Evolutionary conservation across 257 asterid species (phyloP), one percentile per base, ranked within the genome.

Genomic region (Przewalskia tangutica): DNA sequence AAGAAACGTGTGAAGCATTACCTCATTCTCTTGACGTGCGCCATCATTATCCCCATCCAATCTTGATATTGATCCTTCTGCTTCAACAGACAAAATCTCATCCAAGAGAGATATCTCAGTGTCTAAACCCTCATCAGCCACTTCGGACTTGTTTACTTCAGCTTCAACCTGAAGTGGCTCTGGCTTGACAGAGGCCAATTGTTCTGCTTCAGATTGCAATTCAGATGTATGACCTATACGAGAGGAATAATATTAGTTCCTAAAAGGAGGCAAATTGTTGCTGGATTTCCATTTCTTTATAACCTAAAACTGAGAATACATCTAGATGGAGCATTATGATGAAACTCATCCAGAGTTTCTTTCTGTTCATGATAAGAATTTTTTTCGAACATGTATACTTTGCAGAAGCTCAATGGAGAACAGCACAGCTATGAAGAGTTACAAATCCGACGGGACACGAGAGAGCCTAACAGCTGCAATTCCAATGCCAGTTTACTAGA

Each of bases 51-150:
- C 91, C 80, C 86, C 89, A 55, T 89, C 88, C 63, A 77, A 62
- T 83, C 78, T 88, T 68, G 75, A 65, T 53, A 86, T 79, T 80
- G 87, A 56, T 77, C 81, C 84, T 60, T 82, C 87, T 81, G 93
- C 90, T 85, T 87, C 92, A 82, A 68, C 90, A 48, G 97, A 87
- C 88, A 96, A 85, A 86, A 96, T 88, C 86, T 92, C 95, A 84
- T 96, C 99, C 82, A 96, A 87, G 83, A 87, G 86, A 77, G 94
- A 88, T 62, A 90, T 85, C 83, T 88, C 93, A 34, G 82, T 70
- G 58, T 70, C 83, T 60, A 66, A 79, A 46, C 82, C 88, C 84
- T 82, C 87, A 62, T 77, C 86, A 71, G 83, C 88, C 48, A 82
- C 89, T 77, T 87, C 82, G 58, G 84, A 71, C 82, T 86, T 90